Evolutionary conservation across 768 basidiomycete species (phyloP).

Genomic region (Mycena floridula): DNA sequence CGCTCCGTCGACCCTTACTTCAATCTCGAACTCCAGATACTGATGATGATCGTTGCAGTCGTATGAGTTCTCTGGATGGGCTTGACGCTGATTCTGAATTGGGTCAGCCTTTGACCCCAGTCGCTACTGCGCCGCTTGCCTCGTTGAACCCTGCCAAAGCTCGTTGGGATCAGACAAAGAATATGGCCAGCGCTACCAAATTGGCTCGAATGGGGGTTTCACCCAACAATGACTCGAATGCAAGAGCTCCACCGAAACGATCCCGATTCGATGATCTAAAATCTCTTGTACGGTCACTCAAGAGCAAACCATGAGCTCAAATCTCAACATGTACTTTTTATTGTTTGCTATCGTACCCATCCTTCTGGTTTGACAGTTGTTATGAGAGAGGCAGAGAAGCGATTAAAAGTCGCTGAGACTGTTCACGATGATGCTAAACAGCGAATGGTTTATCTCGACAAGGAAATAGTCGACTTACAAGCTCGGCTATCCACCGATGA

Average conservation of each 20-base stretch:
- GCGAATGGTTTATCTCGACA: conserved; percentile 52
- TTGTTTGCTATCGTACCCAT: too few species aligned
- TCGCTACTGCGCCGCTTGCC: conserved; percentile 42
- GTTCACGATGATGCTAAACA: conserved; percentile 56
- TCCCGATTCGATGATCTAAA: conserved; percentile 49
- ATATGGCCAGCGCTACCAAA: conserved; percentile 68
- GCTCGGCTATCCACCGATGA: conserved; percentile 51
- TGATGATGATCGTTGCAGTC: conserved; percentile 30
- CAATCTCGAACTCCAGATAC: conserved; percentile 23
- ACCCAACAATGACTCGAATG: conserved; percentile 32
- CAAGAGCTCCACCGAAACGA: conserved; percentile 23
- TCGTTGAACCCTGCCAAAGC: conserved; percentile 19
- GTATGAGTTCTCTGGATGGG: conserved; percentile 38
- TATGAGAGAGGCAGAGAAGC: conserved; percentile 91
- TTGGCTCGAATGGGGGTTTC: conserved; percentile 74
- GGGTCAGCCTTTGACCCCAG: conserved; percentile 41
- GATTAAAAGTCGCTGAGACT: conserved; percentile 62
- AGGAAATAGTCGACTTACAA: conserved; percentile 53
- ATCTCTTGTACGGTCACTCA: conserved; percentile 36
- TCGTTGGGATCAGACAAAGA: conserved; percentile 36
- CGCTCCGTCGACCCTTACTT: conserved; percentile 7
- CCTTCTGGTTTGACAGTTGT: too few species aligned
- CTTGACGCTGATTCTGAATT: conserved; percentile 34
- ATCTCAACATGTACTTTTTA: too few species aligned
- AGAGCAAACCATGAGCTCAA: conserved; percentile 11